Conservation (phyloP, 2,329 filamentous ascomycete genomes). For the Aspergillus bombycis region DNA sequence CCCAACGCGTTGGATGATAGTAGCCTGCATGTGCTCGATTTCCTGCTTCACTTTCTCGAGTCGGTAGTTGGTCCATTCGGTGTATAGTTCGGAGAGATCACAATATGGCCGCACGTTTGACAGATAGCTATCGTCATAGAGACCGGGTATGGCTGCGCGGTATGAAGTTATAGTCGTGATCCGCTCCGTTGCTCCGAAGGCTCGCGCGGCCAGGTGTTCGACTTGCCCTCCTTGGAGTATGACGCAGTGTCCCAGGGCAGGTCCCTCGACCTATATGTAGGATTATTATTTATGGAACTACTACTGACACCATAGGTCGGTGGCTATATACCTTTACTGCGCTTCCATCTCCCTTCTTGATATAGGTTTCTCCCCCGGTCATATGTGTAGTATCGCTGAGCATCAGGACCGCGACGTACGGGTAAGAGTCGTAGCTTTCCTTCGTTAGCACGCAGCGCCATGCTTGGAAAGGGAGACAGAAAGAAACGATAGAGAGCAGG, state of each 20-base stretch:
- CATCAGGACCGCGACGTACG: slow-evolving; percentile 37
- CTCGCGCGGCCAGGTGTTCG: slow-evolving; percentile 29
- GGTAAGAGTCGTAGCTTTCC: slow-evolving; percentile 25
- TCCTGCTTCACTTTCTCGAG: slow-evolving; percentile 1
- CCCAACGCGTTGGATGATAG: not conserved
- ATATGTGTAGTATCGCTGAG: slow-evolving; percentile 31
- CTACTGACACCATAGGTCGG: not conserved
- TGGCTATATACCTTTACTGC: slow-evolving; percentile 13
- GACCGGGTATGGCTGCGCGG: slow-evolving; percentile 19
- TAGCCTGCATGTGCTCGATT: not conserved
- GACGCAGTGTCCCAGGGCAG: slow-evolving; percentile 27
- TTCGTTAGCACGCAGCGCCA: not conserved
- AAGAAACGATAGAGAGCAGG: too few relatives aligned
- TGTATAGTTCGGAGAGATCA: slow-evolving; percentile 22
- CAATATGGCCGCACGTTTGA: slow-evolving; percentile 27
- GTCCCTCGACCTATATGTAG: not conserved
- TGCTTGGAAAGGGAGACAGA: not conserved
- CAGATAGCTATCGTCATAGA: slow-evolving; percentile 27
- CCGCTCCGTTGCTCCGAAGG: slow-evolving; percentile 27
- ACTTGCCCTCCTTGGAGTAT: slow-evolving; percentile 34
- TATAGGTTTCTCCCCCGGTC: slow-evolving; percentile 33
- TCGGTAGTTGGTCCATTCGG: slow-evolving; percentile 26
- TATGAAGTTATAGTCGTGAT: slow-evolving; percentile 33
- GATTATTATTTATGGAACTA: not conserved
- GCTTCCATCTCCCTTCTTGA: slow-evolving; percentile 26